phyloP scores from a whole-genome alignment of 441 rosid species.

The Daphne laureola region DNA sequence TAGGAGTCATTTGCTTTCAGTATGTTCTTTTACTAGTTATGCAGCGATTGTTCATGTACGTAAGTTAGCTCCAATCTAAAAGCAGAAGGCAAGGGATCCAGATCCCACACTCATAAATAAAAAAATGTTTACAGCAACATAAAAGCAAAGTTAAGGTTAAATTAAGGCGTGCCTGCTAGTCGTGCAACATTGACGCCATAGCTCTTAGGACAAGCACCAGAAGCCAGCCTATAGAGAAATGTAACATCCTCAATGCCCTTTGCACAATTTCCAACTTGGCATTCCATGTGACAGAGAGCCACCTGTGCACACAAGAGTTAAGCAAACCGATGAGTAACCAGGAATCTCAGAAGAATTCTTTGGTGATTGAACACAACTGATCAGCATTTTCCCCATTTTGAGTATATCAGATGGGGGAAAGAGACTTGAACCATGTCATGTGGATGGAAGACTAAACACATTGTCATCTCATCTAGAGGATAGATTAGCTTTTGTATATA shows the following conservation, averaged over 20 bases:
- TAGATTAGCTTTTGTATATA: too few species aligned
- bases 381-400: neutral
- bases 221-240: constrained; percentile 74
- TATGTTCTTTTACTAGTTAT: too few species aligned
- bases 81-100: constrained; percentile 4
- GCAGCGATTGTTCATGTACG: too few species aligned
- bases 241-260: constrained; percentile 80
- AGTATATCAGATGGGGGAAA: too few species aligned
- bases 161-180: constrained; percentile 62
- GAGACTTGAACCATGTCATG: too few species aligned
- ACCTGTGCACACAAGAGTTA: constrained; percentile 38
- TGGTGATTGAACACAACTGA: neutral
- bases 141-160: neutral
- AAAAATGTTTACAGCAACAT: neutral
- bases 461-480: too few species aligned
- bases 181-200: constrained; percentile 97
- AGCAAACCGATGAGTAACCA: neutral
- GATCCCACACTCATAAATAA: neutral
- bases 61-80: neutral
- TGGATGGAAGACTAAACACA: too few species aligned
- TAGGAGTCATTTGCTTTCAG: too few species aligned
- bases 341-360: neutral
- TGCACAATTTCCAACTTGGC: constrained; percentile 70
- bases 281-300: constrained; percentile 89
- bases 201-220: constrained; percentile 96